phyloP scores from a whole-genome alignment of 2,329 filamentous ascomycete species.

The Phaeosphaeriaceae sp. region DNA sequence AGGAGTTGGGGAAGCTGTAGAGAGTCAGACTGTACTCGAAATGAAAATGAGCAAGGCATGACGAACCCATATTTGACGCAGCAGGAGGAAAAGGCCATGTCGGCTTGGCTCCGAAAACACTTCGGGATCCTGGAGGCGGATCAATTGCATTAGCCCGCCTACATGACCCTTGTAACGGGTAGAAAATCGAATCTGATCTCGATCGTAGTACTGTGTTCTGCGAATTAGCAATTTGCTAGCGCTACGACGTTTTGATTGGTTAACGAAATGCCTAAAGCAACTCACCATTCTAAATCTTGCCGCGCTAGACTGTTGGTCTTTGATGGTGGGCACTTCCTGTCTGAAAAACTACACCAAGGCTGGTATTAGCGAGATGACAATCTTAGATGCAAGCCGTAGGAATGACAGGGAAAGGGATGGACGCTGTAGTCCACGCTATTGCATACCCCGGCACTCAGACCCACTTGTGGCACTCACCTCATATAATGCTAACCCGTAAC shows the following conservation, averaged over 20 bases:
- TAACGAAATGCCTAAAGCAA: neutral
- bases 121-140: constrained; percentile 8
- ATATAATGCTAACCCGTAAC: constrained; percentile 14
- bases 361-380: neutral
- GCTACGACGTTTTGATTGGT: too few relatives aligned
- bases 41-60: neutral
- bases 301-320: neutral
- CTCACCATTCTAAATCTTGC: neutral
- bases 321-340: neutral
- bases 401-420: neutral
- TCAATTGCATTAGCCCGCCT: constrained; percentile 8
- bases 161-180: constrained; percentile 9
- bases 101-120: neutral
- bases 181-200: neutral
- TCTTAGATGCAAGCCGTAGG: neutral
- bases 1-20: constrained; percentile 10
- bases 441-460: neutral
- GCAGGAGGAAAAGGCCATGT: constrained; percentile 16
- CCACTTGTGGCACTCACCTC: constrained; percentile 13
- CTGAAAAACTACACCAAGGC: neutral
- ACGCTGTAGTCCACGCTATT: neutral
- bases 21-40: neutral
- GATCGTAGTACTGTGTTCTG: neutral
- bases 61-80: constrained; percentile 12
- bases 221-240: neutral